Evolutionary conservation across 1,139 yeast genomes (phyloP).

Genomic region (Pichia sp.): DNA sequence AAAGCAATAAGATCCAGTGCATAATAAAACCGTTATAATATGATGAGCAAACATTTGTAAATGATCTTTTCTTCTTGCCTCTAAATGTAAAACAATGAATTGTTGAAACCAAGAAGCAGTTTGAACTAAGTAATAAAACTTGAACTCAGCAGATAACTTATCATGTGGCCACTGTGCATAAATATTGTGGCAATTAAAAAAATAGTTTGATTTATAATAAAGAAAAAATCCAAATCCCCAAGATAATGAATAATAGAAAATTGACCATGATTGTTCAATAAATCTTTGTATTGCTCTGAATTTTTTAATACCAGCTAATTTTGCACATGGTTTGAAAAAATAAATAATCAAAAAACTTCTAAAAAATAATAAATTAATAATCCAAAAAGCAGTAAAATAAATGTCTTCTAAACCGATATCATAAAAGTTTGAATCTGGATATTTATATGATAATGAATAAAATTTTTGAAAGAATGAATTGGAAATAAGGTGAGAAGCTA

Average conservation of each 20-base stretch:
- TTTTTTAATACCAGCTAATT: slow-evolving; percentile 40
- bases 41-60: slow-evolving; percentile 86
- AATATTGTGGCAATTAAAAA: slow-evolving; percentile 49
- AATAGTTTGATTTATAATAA: slow-evolving; percentile 55
- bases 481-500: slow-evolving; percentile 11
- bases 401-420: slow-evolving; percentile 54
- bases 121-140: slow-evolving; percentile 65
- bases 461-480: slow-evolving; percentile 33
- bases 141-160: slow-evolving; percentile 43
- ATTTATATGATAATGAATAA: slow-evolving; percentile 43
- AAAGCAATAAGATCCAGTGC: slow-evolving; percentile 66
- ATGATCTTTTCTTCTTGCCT: slow-evolving; percentile 75
- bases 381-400: slow-evolving; percentile 50
- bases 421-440: slow-evolving; percentile 31
- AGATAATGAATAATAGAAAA: slow-evolving; percentile 53
- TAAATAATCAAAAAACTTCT: slow-evolving; percentile 57
- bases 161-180: slow-evolving; percentile 78
- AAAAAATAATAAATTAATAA: slow-evolving; percentile 50
- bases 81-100: slow-evolving; percentile 67
- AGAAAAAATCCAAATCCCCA: slow-evolving; percentile 55
- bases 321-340: slow-evolving; percentile 54
- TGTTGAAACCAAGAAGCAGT: slow-evolving; percentile 79
- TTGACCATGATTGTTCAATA: slow-evolving; percentile 83
- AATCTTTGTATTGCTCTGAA: slow-evolving; percentile 56
- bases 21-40: slow-evolving; percentile 64